These are phyloP conservation scores for Tympanopsis confertula DNA, from an alignment of 2,329 filamentous ascomycete species.

Conservation along the genomic window DNA sequence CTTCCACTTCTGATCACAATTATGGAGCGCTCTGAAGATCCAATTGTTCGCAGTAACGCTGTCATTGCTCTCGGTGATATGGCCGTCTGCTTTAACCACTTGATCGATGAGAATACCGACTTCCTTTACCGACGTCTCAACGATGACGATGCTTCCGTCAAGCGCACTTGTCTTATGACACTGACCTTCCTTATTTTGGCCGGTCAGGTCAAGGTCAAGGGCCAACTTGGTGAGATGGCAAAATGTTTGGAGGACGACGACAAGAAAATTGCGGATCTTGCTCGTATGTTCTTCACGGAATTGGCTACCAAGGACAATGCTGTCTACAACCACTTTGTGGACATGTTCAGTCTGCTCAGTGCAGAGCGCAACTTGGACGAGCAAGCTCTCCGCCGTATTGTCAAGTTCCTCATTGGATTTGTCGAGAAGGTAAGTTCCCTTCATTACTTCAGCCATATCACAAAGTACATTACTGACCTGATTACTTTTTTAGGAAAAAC, in stretches of 20 bases:
- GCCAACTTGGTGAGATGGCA: conserved; percentile 95
- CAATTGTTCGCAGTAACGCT: conserved; percentile 87
- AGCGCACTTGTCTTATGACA: conserved; percentile 96
- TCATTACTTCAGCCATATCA: conserved; percentile 1
- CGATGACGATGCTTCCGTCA: conserved; percentile 78
- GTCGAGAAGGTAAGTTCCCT: conserved; percentile 81
- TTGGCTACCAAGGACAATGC: conserved; percentile 96
- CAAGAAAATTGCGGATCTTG: conserved; percentile 82
- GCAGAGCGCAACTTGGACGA: conserved; percentile 72
- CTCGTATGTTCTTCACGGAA: conserved; percentile 97
- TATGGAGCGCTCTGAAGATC: conserved; percentile 84
- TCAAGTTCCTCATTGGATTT: conserved; percentile 88
- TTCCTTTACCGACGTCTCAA: conserved; percentile 91
- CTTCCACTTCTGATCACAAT: conserved; percentile 92
- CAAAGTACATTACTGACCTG: background rate
- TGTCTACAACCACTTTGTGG: conserved; percentile 97
- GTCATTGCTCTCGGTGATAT: conserved; percentile 96
- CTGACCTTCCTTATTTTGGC: conserved; percentile 93
- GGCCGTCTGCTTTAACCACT: conserved; percentile 98
- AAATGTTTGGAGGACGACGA: conserved; percentile 97
- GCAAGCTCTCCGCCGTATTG: conserved; percentile 72
- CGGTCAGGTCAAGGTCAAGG: conserved; percentile 98
- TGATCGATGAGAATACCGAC: conserved; percentile 98
- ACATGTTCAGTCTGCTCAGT: conserved; percentile 91
- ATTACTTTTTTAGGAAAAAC: conserved; percentile 43